Conservation (phyloP, 208 protist genomes). For the Leishmania guyanensis region DNA sequence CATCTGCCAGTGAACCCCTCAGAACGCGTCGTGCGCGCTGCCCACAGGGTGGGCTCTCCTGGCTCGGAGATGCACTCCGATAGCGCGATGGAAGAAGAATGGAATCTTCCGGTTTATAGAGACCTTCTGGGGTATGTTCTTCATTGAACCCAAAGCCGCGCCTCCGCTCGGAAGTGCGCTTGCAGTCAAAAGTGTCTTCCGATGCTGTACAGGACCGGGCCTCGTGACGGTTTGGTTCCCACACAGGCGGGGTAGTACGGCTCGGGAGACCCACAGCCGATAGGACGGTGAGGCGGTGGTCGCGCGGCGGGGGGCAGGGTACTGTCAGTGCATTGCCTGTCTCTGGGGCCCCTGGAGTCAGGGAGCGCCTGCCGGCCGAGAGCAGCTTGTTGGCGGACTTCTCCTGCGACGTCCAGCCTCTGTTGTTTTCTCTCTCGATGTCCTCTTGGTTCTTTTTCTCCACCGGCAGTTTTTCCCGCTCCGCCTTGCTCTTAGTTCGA, state of each 20-base stretch:
- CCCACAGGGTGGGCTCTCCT: background rate
- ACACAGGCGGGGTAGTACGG: background rate
- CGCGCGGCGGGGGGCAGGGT: background rate
- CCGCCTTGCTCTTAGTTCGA: background rate
- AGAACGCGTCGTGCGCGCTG: background rate
- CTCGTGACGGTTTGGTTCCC: background rate
- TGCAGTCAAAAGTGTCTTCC: background rate
- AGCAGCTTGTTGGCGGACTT: background rate
- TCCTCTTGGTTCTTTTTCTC: background rate
- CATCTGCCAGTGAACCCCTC: background rate
- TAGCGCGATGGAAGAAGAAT: slow-evolving; percentile 1
- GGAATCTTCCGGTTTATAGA: background rate
- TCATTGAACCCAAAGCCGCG: background rate
- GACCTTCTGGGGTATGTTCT: background rate
- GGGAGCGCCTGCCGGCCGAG: background rate
- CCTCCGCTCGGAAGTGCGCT: background rate
- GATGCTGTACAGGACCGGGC: background rate
- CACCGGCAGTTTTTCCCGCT: background rate
- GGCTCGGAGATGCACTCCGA: background rate
- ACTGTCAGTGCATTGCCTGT: background rate
- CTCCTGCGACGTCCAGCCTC: background rate
- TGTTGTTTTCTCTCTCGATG: background rate
- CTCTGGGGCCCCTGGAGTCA: background rate
- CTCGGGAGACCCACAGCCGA: background rate
- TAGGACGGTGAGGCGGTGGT: background rate